Base-by-base conservation (phyloP, 2,329 filamentous ascomycete species). In the Penicillium sp. region DNA sequence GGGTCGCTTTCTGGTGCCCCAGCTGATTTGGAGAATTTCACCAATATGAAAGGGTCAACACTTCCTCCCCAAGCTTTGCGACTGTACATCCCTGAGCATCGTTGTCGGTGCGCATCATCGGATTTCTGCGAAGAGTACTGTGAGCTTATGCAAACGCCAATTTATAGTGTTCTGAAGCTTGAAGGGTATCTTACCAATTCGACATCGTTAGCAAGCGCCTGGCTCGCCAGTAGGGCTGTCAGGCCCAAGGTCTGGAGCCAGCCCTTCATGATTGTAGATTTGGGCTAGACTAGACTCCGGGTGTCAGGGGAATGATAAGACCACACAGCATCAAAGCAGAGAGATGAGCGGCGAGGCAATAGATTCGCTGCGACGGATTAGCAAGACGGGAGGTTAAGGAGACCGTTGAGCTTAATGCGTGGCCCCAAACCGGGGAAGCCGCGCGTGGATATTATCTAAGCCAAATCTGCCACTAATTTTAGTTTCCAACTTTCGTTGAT, bases 41-140 rank as follows among this genome's bases (percentile, higher is more conserved):
- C 83, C 63, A 88, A 82, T 72, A 97, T 96, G 77, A 91, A 96
- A 18, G 93, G 93, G 64, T 97, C 90, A 56, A 91, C 83, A 34
- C 85, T 83, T 55, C 93, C 93, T 65, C 91, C 91, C 93, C 93
- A 97, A 47, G 88, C 83, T 67, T 86, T 89, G 70, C 85, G 87
- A 77, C 89, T 92, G 79, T 97, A 97, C 92, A 97, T 97, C 77
- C 93, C 91, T 79, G 81, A 79, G 78, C 93, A 97, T 83, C 88
- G 84, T 77, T 96, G 89, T 68, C 86, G 82, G 68, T 93, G 89
- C 34, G 87, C 83, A 48, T 89, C 84, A 51, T 86, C 84, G 70
- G 94, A 82, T 72, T 90, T 88, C 90, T 95, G 60, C 29, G 29
- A 41, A 38, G 14, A n/a, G 34, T 27, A 45, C 34, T 5, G 10